Evolutionary conservation across 192 early-diverging fungal genomes (phyloP), one percentile per base, ranked within the genome.

Genomic region (Gamsiella multidivaricata): DNA sequence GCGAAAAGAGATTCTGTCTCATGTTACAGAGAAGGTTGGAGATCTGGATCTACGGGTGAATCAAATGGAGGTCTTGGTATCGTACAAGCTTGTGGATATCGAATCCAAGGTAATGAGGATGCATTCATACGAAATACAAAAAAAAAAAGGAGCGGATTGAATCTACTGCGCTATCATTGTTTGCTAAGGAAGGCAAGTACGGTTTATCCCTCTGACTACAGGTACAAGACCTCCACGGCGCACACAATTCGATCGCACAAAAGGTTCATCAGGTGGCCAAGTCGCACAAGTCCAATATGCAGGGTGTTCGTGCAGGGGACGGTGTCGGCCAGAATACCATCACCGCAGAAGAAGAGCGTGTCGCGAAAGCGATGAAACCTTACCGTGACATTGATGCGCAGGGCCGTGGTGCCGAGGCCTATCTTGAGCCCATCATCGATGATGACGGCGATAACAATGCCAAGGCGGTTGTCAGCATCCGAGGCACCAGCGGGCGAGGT

Each of bases 231-330:
- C 66, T 78, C 11, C 74, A 78, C 61, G 74, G 74, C 23, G 74
- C 74, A n/a, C 74, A 78, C 53, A 78, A 78, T 25, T 61, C 65
- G 15, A 78, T 78, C 32, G 74, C 74, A 3, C 74, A 78, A 69
- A 78, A 78, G 39, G 74, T 78, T 2, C 74, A 78, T 22, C 74
- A 78, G 11, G 74, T 78, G 3, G 74, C 74, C 33, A 68, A 78
- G 37, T 68, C 74, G 6, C 74, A 78, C 49, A 68, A 69, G 39
- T 78, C 74, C 36, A 78, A 78, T 18, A 69, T 78, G 74, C 74
- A 78, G 22, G 74, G 74, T 17, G 25, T 78, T 0, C 60, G 54
- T 15, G 74, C 74, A 20, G 74, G 74, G 17, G 66, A 78, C 12
- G 54, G 47, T 23, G 74, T 78, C 7, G 74, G 66, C 28, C 20